These are phyloP conservation scores for Boletus coccyginus DNA, from an alignment of 768 basidiomycete genomes.

Conservation along the genomic window DNA sequence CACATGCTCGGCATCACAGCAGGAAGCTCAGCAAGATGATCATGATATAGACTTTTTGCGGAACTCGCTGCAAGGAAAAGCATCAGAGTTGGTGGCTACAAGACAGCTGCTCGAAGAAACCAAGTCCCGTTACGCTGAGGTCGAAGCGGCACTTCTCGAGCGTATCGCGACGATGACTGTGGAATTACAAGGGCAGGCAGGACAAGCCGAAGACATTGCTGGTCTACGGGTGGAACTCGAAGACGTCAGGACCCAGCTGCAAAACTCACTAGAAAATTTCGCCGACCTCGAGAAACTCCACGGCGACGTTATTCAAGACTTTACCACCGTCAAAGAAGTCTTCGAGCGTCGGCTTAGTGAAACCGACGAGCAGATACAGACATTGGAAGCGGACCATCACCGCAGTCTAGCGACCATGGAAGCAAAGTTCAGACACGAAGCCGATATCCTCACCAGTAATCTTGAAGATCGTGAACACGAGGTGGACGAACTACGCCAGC, in stretches of 20 bases:
- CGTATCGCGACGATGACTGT: constrained; percentile 24
- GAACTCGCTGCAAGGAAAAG: constrained; percentile 35
- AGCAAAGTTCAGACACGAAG: constrained; percentile 32
- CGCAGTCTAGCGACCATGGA: constrained; percentile 25
- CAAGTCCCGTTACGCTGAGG: constrained; percentile 34
- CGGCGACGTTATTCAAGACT: constrained; percentile 23
- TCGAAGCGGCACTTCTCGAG: constrained; percentile 31
- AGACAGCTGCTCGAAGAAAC: constrained; percentile 33
- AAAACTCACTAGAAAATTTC: constrained; percentile 21
- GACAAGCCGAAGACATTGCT: constrained; percentile 17
- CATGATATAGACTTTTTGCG: constrained; percentile 37
- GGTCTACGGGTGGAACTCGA: constrained; percentile 26
- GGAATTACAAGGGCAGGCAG: constrained; percentile 10
- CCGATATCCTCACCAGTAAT: constrained; percentile 36
- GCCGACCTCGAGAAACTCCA: constrained; percentile 27
- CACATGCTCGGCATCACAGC: neutral
- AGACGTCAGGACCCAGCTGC: constrained; percentile 20
- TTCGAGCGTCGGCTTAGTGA: constrained; percentile 32
- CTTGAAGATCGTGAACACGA: constrained; percentile 38
- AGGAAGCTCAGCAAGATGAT: neutral
- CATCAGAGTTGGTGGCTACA: constrained; percentile 35
- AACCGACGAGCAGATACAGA: constrained; percentile 18
- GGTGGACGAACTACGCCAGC: constrained; percentile 31
- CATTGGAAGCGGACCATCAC: constrained; percentile 29
- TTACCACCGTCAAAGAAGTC: constrained; percentile 23